Base-by-base conservation (phyloP, 768 basidiomycete genomes). In the Epithele typhae region DNA sequence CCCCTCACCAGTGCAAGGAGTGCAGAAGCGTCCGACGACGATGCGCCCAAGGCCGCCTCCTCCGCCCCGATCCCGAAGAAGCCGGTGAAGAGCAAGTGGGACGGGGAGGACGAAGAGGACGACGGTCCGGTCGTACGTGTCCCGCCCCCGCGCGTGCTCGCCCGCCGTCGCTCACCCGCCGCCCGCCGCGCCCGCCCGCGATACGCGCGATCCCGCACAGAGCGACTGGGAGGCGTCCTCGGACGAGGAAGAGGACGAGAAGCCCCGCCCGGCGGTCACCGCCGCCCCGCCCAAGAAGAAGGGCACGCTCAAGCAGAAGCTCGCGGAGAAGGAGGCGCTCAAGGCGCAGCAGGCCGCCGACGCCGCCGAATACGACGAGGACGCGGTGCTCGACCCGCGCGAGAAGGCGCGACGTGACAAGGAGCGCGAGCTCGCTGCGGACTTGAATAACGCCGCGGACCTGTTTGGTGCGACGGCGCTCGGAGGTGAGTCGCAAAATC, bases 201-300 rank as follows among this genome's bases (percentile, higher is more conserved):
- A n/a, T n/a, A 30, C 27, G 14, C 27, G 27, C 21, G 40, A 47
- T 38, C 36, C 15, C 41, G 40, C 36, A 41, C 49, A 95, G 92
- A 92, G 90, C 66, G 94, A 96, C 67, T 98, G 95, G 95, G 94
- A 98, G 57, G 88, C 74, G 25, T 87, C 87, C 1, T 83, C 82
- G 6, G 80, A 79, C 5, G 84, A 86, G 32, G 90, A 90, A 44
- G 78, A 82, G 43, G n/a, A n/a, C n/a, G 71, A 72, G 58, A 67
- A 77, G 38, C 66, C 74, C 5, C 64, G 72, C 34, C 43, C 77
- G 2, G 60, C 71, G 4, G 63, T 69, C 3, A 55, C 78, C 0
- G 77, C 73, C 37, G 82, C 83, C 15, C 83, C 89, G 3, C 80
- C 84, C 2, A 91, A 89, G 73, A 95, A 96, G 71, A 96, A 93